Conservation (phyloP, 495 filamentous ascomycete genomes). For the Penicillium pulvis region DNA sequence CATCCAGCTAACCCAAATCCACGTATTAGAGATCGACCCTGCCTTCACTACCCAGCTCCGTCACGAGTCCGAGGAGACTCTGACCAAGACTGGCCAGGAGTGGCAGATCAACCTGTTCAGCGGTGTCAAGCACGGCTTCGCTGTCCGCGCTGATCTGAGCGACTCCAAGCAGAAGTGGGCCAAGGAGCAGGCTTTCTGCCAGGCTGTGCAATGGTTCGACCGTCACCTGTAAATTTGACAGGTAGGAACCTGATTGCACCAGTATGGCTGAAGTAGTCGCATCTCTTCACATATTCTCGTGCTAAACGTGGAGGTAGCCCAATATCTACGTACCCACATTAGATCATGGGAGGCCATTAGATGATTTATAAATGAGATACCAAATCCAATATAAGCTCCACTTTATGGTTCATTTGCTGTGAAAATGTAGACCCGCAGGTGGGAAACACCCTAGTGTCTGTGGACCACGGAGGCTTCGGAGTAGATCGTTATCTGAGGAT, state of each 20-base stretch:
- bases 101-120: slow-evolving; percentile 85
- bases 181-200: slow-evolving; percentile 83
- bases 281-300: background rate
- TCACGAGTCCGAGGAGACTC: slow-evolving; percentile 59
- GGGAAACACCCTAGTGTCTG: too few relatives aligned
- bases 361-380: background rate
- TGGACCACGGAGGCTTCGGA: too few relatives aligned
- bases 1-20: slow-evolving; percentile 17
- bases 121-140: slow-evolving; percentile 77
- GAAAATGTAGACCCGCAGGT: background rate
- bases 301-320: background rate
- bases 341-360: background rate
- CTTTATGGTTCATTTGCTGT: background rate
- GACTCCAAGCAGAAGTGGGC: slow-evolving; percentile 67
- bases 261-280: background rate
- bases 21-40: slow-evolving; percentile 61
- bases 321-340: background rate
- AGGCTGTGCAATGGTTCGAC: slow-evolving; percentile 81
- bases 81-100: slow-evolving; percentile 61
- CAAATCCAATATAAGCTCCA: background rate
- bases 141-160: slow-evolving; percentile 66
- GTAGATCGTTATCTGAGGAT: too few relatives aligned
- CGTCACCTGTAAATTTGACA: slow-evolving; percentile 47
- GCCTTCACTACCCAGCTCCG: slow-evolving; percentile 81
- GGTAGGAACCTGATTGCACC: background rate